Conservation (phyloP, 768 basidiomycete genomes). For the Symmetrospora coprosmae region DNA sequence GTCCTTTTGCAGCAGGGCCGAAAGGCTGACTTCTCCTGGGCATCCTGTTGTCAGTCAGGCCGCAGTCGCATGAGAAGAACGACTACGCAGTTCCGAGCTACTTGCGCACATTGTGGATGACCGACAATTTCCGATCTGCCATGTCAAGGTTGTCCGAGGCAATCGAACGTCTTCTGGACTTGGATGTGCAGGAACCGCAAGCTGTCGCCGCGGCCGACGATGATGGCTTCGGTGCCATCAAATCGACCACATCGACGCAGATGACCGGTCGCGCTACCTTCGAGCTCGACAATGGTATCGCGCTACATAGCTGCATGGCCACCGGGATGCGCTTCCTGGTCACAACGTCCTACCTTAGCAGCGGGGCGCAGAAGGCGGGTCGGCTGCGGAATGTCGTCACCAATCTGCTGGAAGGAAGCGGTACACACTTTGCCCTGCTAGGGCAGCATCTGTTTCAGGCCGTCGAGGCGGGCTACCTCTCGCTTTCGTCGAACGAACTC, state of each 20-base stretch:
- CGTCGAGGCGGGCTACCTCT: slow-evolving; percentile 47
- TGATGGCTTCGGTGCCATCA: slow-evolving; percentile 30
- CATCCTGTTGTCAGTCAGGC: no score
- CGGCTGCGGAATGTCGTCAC: slow-evolving; percentile 34
- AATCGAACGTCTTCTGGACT: no score
- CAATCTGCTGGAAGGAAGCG: slow-evolving; percentile 40
- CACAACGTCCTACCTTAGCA: slow-evolving; percentile 26
- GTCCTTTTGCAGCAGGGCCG: background rate
- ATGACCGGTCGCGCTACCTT: background rate
- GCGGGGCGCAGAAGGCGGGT: slow-evolving; percentile 16
- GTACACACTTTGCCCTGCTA: slow-evolving; percentile 45
- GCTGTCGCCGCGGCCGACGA: no score
- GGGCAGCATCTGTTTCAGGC: slow-evolving; percentile 48
- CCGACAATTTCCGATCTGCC: no score
- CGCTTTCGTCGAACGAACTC: slow-evolving; percentile 45
- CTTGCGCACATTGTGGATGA: no score
- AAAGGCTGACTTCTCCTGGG: background rate
- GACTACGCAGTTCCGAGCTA: no score
- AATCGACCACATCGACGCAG: background rate
- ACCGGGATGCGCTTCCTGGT: background rate
- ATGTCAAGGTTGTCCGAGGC: no score
- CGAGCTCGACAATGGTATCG: background rate
- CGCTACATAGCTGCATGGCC: slow-evolving; percentile 3
- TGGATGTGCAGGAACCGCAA: no score
- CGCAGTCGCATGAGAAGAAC: no score